Base-by-base conservation (phyloP, 129 eudicot genomes). In the Chrysanthemum seticuspe region DNA sequence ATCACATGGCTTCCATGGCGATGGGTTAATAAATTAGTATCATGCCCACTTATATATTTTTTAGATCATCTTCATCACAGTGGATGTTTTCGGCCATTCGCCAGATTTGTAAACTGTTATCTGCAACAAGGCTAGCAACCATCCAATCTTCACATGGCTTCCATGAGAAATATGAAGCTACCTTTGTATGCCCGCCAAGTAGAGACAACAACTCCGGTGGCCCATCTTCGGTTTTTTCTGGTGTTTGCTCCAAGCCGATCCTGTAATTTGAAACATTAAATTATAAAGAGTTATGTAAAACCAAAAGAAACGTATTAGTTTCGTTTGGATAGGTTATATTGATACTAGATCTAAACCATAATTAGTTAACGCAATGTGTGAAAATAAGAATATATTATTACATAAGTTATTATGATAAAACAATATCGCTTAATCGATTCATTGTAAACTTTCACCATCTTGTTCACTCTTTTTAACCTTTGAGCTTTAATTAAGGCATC, bases 121-220 rank as follows among this genome's bases (percentile, higher is more conserved):
- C 98, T 72, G 87, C 96, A 0, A 90, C 98, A n/a, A 93, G 96
- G 36, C 98, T 93, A 0, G 96, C 95, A 23, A 93, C 76, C 1
- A 87, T 86, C 98, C 98, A 93, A 21, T 88, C 92, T 80, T 93
- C 98, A 72, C 96, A 82, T 5, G 98, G 98, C 59, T 93, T 93
- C 98, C 98, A 93, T 10, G 98, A 93, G 67, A 93, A 93, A 72
- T 93, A 97, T 0, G 92, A 87, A 3, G 89, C 81, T 78, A 85
- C 87, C 67, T 90, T 93, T 13, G 92, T 93, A 74, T 94, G 97
- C 10, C 97, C 98, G 12, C 98, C 97, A 34, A 87, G 98, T 10
- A 94, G 87, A 64, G 90, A 94, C n/a, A 94, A 75, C 82, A 94
- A 72, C 76, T 94, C 97, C 0, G 97, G 96, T 51, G 98, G 98